These are phyloP conservation scores for Coemansia sp. DNA, from an alignment of 371 early-diverging fungal genomes.

Conservation along the genomic window DNA sequence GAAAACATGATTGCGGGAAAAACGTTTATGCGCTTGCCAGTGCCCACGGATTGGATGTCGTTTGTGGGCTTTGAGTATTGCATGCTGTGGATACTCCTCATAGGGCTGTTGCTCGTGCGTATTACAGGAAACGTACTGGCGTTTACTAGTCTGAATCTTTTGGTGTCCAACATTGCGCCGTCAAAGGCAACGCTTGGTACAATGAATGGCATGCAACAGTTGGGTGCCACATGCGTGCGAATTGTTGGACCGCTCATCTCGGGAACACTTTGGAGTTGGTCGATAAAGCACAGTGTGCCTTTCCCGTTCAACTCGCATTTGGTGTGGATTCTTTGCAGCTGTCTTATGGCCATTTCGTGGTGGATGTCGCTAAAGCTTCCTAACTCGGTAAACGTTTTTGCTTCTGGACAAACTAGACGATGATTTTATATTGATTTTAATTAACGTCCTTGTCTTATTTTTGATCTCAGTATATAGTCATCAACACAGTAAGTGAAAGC, in stretches of 20 bases:
- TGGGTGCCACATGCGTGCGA: conserved; percentile 22
- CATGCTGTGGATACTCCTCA: conserved; percentile 27
- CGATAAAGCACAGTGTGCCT: conserved; percentile 28
- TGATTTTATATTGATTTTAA: neutral
- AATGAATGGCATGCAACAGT: conserved; percentile 50
- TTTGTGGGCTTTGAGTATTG: neutral
- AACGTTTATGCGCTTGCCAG: neutral
- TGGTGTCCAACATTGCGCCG: conserved; percentile 45
- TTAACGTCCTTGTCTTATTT: neutral
- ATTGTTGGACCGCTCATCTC: conserved; percentile 41
- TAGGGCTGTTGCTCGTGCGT: conserved; percentile 18
- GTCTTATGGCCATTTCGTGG: conserved; percentile 6
- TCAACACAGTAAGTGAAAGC: no score
- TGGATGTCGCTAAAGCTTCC: conserved; percentile 22
- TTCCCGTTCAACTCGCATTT: conserved; percentile 49
- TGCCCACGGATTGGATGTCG: neutral
- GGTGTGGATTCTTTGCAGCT: conserved; percentile 30
- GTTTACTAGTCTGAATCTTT: conserved; percentile 42
- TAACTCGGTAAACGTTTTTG: conserved; percentile 30
- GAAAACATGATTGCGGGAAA: neutral
- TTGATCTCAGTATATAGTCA: no score
- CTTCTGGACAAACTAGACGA: neutral
- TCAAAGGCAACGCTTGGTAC: conserved; percentile 34
- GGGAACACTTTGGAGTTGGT: conserved; percentile 42
- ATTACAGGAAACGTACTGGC: conserved; percentile 18